Conservation (phyloP, 495 filamentous ascomycete species). For the Achaetomiella virescens region DNA sequence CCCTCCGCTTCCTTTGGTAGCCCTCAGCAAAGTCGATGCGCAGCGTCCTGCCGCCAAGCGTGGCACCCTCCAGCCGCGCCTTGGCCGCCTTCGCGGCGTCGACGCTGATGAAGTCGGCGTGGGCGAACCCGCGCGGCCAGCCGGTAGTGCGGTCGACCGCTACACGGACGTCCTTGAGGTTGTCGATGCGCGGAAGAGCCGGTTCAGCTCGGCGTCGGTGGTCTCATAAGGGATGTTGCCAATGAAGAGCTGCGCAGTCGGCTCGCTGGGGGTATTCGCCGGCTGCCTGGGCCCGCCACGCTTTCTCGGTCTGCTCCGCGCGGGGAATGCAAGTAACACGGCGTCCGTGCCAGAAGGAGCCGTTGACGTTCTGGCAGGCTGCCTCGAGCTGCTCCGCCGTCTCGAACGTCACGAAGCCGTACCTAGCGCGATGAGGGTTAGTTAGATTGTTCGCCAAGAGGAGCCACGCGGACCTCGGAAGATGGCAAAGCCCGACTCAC, state of each 20-base stretch:
- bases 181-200: slow-evolving; percentile 65
- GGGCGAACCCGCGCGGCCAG: slow-evolving; percentile 80
- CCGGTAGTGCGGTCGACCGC: slow-evolving; percentile 86
- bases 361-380: slow-evolving; percentile 61
- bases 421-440: slow-evolving; percentile 48
- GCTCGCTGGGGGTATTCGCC: slow-evolving; percentile 22
- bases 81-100: slow-evolving; percentile 53
- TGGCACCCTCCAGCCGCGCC: slow-evolving; percentile 49
- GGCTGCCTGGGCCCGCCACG: not conserved
- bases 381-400: slow-evolving; percentile 46
- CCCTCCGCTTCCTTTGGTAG: not conserved
- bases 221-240: slow-evolving; percentile 89
- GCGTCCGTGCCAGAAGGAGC: slow-evolving; percentile 74
- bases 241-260: slow-evolving; percentile 69
- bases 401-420: slow-evolving; percentile 69
- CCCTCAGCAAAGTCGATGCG: slow-evolving; percentile 54
- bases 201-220: slow-evolving; percentile 79
- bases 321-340: slow-evolving; percentile 55
- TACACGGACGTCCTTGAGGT: slow-evolving; percentile 76
- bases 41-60: slow-evolving; percentile 60
- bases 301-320: slow-evolving; percentile 6
- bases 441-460: not conserved
- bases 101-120: slow-evolving; percentile 74
- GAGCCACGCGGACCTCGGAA: not conserved
- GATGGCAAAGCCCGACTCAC: slow-evolving; percentile 42